These are phyloP conservation scores for Venturia oleaginea DNA, from an alignment of 2,329 filamentous ascomycete species.

Conservation along the genomic window DNA sequence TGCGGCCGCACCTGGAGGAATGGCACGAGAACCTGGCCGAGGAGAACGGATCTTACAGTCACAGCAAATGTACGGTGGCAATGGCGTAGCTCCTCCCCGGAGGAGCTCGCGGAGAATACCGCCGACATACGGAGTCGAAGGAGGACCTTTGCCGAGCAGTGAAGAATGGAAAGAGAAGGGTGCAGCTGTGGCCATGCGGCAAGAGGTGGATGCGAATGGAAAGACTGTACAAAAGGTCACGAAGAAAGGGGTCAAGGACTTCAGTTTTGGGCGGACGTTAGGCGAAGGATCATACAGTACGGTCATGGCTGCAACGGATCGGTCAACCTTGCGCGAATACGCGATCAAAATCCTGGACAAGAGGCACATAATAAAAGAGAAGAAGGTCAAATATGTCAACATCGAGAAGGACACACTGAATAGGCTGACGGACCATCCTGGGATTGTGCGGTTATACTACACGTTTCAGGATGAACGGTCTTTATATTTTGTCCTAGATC, in stretches of 20 bases:
- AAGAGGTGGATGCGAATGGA: constrained; percentile 78
- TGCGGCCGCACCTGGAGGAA: constrained; percentile 47
- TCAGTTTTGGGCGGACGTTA: constrained; percentile 80
- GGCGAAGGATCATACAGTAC: constrained; percentile 98
- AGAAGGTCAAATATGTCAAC: constrained; percentile 99
- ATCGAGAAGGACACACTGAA: constrained; percentile 99
- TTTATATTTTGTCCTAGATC: constrained; percentile 90
- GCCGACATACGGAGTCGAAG: constrained; percentile 44
- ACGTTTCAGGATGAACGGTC: constrained; percentile 97
- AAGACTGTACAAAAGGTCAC: constrained; percentile 73
- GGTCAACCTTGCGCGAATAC: constrained; percentile 90
- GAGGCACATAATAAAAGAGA: constrained; percentile 98
- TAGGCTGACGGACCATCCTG: constrained; percentile 88
- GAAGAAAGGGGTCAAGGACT: constrained; percentile 96
- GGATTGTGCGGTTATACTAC: constrained; percentile 93
- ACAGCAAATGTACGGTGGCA: constrained; percentile 46
- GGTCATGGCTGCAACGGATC: constrained; percentile 84
- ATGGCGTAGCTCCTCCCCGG: constrained; percentile 61
- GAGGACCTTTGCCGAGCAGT: constrained; percentile 53
- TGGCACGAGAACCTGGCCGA: constrained; percentile 59
- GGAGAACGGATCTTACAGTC: constrained; percentile 47
- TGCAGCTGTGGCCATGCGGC: constrained; percentile 72
- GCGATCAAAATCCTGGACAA: constrained; percentile 98
- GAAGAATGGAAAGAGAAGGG: constrained; percentile 96
- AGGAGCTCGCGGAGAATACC: constrained; percentile 66